Conservation (phyloP, 345 rosid genomes). For the Syzygium grande region DNA sequence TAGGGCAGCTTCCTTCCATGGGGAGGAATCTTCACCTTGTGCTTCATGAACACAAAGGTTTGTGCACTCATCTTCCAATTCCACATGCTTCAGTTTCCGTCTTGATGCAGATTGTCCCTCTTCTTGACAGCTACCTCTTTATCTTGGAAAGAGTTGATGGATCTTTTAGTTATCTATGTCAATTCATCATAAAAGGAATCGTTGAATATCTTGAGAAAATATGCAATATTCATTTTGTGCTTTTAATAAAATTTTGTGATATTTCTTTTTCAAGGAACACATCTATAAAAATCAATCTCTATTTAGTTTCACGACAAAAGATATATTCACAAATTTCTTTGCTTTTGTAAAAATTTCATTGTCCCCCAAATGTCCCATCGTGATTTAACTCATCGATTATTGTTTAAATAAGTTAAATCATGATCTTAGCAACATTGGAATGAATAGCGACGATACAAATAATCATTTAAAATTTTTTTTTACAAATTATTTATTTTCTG, state of each 20-base stretch:
- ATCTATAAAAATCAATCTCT: background rate
- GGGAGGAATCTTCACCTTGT: background rate
- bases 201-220: background rate
- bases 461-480: background rate
- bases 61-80: background rate
- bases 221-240: background rate
- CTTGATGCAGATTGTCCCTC: background rate
- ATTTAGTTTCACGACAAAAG: background rate
- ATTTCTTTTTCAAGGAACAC: background rate
- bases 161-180: background rate
- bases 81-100: background rate
- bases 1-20: background rate
- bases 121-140: background rate
- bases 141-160: background rate
- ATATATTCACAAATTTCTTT: background rate
- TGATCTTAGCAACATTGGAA: background rate
- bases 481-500: background rate
- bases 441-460: background rate
- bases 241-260: background rate
- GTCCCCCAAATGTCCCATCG: background rate
- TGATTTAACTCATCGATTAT: background rate
- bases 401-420: background rate
- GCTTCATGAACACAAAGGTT: background rate
- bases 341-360: fast-evolving
- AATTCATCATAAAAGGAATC: background rate